Evolutionary conservation across 2,329 filamentous ascomycete genomes (phyloP), one percentile per base, ranked within the genome.

Genomic region (Seiridium unicorne): DNA sequence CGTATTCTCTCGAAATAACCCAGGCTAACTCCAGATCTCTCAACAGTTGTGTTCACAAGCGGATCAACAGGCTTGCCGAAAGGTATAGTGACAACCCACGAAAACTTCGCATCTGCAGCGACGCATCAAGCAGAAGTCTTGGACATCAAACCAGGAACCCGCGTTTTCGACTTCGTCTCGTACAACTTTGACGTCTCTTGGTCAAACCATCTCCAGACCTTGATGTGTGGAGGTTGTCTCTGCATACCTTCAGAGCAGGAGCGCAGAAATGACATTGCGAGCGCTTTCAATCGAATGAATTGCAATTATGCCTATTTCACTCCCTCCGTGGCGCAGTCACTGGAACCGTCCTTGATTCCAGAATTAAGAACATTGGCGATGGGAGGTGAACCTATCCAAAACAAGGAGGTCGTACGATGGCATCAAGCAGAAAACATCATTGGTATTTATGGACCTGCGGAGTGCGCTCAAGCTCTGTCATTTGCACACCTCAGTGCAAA

Each of bases 131-230:
- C 5, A 36, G 26, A 38, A 11, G 36, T 42, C 13, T 34, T 54
- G 10, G 8, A 62, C 87, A 36, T 82, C 85, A 60, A 81, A 82
- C 55, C 83, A 81, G 1, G 78, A 79, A 74, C 7, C 74, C 78
- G 0, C 1, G 38, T 54, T 5, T 36, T 56, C 13, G 47, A 59
- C 3, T 61, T 61, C 13, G 57, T 51, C 7, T 61, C 60, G 5
- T 61, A 56, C 51, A 47, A 32, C 32, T 61, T 61, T 10, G 60
- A 61, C 32, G 42, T 38, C 32, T 9, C 32, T 36, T 48, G 31
- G 31, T 47, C 11, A 11, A 38, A 57, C 10, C 18, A 44, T 5
- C 6, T 47, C 9, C 18, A 48, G 10, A 48, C 42, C 9, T 67
- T 79, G 5, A 36, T 31, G 2, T 8, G 5, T 13, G 55, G 55